These are phyloP conservation scores for Nepenthes gracilis DNA, from an alignment of 148 eudicot species.

Conservation along the genomic window DNA sequence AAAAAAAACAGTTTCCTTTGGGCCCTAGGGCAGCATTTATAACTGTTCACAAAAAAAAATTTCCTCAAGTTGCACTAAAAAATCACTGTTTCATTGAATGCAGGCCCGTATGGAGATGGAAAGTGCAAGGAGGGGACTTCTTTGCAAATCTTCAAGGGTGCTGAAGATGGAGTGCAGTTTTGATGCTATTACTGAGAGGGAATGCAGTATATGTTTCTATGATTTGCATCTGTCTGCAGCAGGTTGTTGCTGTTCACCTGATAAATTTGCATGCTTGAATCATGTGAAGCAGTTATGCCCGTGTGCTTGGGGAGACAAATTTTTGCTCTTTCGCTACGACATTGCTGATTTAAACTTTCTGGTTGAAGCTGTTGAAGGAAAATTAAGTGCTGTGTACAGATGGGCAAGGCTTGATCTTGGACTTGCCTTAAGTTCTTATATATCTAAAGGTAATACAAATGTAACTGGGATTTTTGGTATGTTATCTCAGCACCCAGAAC, in stretches of 20 bases:
- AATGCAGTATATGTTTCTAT: conserved; percentile 79
- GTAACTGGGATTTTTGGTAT: conserved; percentile 17
- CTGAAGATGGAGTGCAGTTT: conserved; percentile 86
- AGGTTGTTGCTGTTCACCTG: conserved; percentile 88
- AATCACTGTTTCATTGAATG: not conserved
- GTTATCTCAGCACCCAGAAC: conserved; percentile 19
- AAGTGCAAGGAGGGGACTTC: conserved; percentile 64
- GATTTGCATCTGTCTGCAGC: conserved; percentile 95
- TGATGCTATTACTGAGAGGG: conserved; percentile 87
- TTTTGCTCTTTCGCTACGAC: conserved; percentile 82
- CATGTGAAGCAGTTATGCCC: conserved; percentile 83
- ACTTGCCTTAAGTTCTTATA: conserved; percentile 59
- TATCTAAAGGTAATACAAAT: conserved; percentile 44
- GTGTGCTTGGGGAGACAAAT: conserved; percentile 72
- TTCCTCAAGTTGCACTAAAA: too few species aligned
- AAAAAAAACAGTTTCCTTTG: too few species aligned
- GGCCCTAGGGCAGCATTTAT: too few species aligned
- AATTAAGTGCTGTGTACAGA: conserved; percentile 84
- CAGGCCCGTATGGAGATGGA: conserved; percentile 90
- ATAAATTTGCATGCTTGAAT: conserved; percentile 78
- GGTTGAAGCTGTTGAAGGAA: conserved; percentile 96
- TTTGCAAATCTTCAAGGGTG: conserved; percentile 61
- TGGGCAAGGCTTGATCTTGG: conserved; percentile 93
- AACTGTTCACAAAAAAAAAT: too few species aligned
- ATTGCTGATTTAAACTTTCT: conserved; percentile 61